Evolutionary conservation across 805 yeast genomes (phyloP).

Genomic region (Saccharomyces mikatae): DNA sequence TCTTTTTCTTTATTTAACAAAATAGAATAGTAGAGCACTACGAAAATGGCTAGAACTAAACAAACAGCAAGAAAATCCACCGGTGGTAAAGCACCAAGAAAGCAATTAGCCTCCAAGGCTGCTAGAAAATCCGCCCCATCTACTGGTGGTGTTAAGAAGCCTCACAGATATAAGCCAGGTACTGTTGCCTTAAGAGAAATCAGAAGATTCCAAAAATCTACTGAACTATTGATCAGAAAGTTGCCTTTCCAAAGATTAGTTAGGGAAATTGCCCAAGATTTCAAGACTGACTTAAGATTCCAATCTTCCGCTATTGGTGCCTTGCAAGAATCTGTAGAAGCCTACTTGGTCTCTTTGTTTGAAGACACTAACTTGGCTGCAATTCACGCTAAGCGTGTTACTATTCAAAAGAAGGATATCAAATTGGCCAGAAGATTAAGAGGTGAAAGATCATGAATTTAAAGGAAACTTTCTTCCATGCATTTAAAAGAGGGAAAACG

Average conservation of each 20-base stretch:
- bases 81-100: slow-evolving; percentile 95
- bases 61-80: slow-evolving; percentile 92
- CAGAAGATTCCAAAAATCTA: slow-evolving; percentile 93
- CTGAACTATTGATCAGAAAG: slow-evolving; percentile 89
- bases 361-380: slow-evolving; percentile 98
- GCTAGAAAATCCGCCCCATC: slow-evolving; percentile 91
- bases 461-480: neutral
- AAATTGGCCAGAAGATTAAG: slow-evolving; percentile 96
- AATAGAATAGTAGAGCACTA: neutral
- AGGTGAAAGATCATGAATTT: slow-evolving; percentile 77
- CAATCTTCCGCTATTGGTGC: slow-evolving; percentile 97
- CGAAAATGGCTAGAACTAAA: slow-evolving; percentile 78
- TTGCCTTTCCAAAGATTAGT: slow-evolving; percentile 96
- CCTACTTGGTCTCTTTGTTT: slow-evolving; percentile 88
- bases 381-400: slow-evolving; percentile 97
- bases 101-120: slow-evolving; percentile 84
- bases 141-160: slow-evolving; percentile 87
- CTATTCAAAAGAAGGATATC: slow-evolving; percentile 96
- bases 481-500: neutral
- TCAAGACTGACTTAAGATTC: slow-evolving; percentile 87
- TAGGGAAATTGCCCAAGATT: slow-evolving; percentile 90
- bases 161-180: slow-evolving; percentile 96
- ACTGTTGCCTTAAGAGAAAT: slow-evolving; percentile 93
- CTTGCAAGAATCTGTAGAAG: slow-evolving; percentile 96
- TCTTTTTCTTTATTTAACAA: neutral